Base-by-base conservation (phyloP, 495 filamentous ascomycete species). In the Acidiella bohemica region DNA sequence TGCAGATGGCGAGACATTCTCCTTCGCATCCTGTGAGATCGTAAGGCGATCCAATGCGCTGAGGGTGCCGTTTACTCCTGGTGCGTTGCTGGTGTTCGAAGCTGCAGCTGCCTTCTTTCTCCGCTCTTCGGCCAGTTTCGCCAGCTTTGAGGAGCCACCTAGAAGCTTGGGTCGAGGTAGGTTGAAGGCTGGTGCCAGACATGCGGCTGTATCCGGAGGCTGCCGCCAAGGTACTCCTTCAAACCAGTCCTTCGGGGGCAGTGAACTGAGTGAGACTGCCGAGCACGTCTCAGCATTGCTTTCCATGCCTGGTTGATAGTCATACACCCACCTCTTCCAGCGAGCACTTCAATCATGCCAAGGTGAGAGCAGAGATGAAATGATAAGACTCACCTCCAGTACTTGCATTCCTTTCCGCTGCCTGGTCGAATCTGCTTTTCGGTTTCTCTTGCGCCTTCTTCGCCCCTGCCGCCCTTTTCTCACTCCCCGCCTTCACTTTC, bases 81-180 rank as follows among this genome's bases (percentile, higher is more conserved):
- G 5, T 41, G 22, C 23, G 44, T 37, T 12, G 25, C 14, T 12
- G 24, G 26, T n/a, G 45, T 17, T 8, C 37, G 43, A 13, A 14
- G 41, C 17, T 8, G 58, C 39, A 17, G 55, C 49, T 8, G 55
- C 42, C 34, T 64, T 64, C 54, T 78, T 77, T 8, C 78, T 76
- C 27, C 83, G 80, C 33, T 80, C 76, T 59, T 84, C 86, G 62
- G 90, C 86, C 21, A 96, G 66, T 54, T 95, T 97, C 9, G 88
- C 93, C 54, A 80, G 69, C 53, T 92, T 93, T 4, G 53, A 49
- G n/a, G 67, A 61, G 16, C 92, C 90, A 16, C 90, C 90, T 13
- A 90, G 61, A 7, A 97, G 67, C 6, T 79, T 72, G 32, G 68
- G 56, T 21, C 61, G 68, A 32, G 73, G 76, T 3, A 74, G 49